These are phyloP conservation scores for Hypericum perforatum DNA, from an alignment of 345 rosid genomes.

Conservation along the genomic window DNA sequence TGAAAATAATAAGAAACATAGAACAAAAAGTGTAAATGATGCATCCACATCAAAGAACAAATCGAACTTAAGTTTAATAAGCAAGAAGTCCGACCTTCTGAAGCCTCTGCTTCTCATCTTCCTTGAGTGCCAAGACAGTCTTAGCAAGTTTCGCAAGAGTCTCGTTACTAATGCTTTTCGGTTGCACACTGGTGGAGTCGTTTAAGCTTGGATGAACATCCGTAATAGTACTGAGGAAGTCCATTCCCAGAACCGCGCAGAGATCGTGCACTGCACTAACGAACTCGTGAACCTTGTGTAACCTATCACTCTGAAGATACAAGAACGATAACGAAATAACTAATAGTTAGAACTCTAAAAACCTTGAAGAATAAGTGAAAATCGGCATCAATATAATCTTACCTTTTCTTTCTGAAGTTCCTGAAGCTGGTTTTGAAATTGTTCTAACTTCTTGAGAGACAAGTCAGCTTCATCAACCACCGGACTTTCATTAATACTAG, in stretches of 20 bases:
- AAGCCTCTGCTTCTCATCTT: constrained; percentile 85
- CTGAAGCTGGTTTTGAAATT: constrained; percentile 63
- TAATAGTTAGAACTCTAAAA: constrained; percentile 3
- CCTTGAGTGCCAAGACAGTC: constrained; percentile 61
- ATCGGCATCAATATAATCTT: neutral
- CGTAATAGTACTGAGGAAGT: constrained; percentile 63
- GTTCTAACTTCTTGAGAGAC: constrained; percentile 69
- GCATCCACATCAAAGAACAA: too few species aligned
- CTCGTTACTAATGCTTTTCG: constrained; percentile 90
- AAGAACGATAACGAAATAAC: constrained; percentile 11
- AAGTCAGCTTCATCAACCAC: constrained; percentile 76
- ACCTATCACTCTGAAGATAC: constrained; percentile 61
- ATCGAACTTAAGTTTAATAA: neutral
- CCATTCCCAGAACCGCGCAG: constrained; percentile 83
- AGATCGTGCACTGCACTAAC: constrained; percentile 94
- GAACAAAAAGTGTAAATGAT: neutral
- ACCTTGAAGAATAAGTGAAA: neutral
- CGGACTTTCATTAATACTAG: constrained; percentile 40
- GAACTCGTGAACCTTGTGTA: constrained; percentile 79
- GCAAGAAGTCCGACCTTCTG: constrained; percentile 38
- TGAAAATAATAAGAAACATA: constrained; percentile 15
- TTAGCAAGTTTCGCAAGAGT: constrained; percentile 66
- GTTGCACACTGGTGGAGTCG: constrained; percentile 50
- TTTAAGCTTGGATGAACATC: constrained; percentile 95
- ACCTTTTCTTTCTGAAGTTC: constrained; percentile 97